Conservation (phyloP, 2,329 filamentous ascomycete species). For the Trichoderma lentiforme region DNA sequence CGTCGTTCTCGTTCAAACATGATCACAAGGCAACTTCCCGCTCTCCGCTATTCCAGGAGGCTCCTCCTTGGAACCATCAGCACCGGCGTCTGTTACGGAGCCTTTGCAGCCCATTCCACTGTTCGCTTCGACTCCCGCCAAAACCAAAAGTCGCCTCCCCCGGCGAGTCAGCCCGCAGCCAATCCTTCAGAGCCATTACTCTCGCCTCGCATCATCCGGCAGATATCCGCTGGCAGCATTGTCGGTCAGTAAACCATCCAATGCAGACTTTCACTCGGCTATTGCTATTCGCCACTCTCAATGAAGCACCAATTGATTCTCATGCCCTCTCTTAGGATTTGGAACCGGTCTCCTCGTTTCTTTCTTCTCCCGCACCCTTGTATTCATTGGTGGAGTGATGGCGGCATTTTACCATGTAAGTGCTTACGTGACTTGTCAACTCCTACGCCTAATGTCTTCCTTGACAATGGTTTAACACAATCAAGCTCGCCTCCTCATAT, state of each 20-base stretch:
- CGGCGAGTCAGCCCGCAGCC: conserved; percentile 20
- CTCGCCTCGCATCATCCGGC: conserved; percentile 38
- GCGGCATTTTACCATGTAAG: conserved; percentile 62
- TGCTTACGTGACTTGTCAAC: not conserved
- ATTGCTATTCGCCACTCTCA: not conserved
- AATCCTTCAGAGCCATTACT: conserved; percentile 21
- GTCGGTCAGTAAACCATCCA: conserved; percentile 36
- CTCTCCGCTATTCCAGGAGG: conserved; percentile 20
- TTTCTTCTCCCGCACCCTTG: conserved; percentile 67
- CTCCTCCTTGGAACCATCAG: conserved; percentile 29
- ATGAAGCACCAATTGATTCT: not conserved
- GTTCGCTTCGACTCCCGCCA: conserved; percentile 30
- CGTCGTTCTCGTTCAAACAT: not conserved
- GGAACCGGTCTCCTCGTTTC: conserved; percentile 62
- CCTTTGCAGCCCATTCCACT: conserved; percentile 25
- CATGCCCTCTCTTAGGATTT: conserved; percentile 47
- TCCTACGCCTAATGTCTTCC: conserved; percentile 1
- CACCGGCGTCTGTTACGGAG: conserved; percentile 26
- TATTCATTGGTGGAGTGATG: conserved; percentile 62
- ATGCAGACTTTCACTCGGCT: too few relatives aligned
- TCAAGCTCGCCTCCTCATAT: conserved; percentile 42
- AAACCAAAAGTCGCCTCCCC: conserved; percentile 23
- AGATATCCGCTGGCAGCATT: conserved; percentile 55
- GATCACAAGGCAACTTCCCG: not conserved
- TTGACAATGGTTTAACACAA: conserved; percentile 11